Conservation (phyloP, 2,329 filamentous ascomycete genomes). For the Pseudogymnoascus sp. region DNA sequence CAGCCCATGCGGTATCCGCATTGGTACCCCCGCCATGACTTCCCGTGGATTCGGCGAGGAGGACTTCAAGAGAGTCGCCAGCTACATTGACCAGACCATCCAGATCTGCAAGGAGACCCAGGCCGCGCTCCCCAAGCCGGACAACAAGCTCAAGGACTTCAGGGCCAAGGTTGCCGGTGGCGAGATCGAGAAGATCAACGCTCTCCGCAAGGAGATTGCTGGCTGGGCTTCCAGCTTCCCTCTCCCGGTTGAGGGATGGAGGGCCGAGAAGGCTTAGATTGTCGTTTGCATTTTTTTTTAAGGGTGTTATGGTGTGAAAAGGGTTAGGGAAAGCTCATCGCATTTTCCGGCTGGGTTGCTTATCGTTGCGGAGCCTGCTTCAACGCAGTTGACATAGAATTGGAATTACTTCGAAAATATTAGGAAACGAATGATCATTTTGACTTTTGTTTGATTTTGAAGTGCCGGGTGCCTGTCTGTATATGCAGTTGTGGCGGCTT, state of each 20-base stretch:
- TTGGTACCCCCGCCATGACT: constrained; percentile 96
- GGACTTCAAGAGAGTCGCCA: constrained; percentile 83
- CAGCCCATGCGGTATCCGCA: constrained; percentile 87
- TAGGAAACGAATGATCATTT: not conserved
- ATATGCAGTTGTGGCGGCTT: not conserved
- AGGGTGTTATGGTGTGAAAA: constrained; percentile 9
- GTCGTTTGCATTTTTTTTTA: not conserved
- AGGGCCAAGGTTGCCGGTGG: constrained; percentile 80
- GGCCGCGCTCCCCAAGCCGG: constrained; percentile 77
- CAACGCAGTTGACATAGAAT: constrained; percentile 12
- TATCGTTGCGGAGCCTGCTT: constrained; percentile 8
- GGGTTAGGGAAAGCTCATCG: constrained; percentile 11
- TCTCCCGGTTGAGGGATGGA: constrained; percentile 73
- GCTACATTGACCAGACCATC: constrained; percentile 83
- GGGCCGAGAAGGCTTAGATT: constrained; percentile 34
- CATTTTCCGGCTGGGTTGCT: constrained; percentile 10
- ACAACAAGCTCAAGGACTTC: constrained; percentile 99
- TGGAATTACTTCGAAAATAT: not conserved
- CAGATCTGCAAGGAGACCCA: constrained; percentile 87
- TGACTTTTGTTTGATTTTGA: not conserved
- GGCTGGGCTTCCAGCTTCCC: constrained; percentile 85
- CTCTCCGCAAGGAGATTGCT: constrained; percentile 80
- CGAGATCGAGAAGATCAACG: constrained; percentile 71
- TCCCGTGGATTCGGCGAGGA: constrained; percentile 85
- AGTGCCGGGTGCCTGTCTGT: not conserved